Percentiles rank a stretch among this genome's conserved stretches.
Conservation (phyloP, 345 rosid species). For the Citrus trifoliata region DNA sequence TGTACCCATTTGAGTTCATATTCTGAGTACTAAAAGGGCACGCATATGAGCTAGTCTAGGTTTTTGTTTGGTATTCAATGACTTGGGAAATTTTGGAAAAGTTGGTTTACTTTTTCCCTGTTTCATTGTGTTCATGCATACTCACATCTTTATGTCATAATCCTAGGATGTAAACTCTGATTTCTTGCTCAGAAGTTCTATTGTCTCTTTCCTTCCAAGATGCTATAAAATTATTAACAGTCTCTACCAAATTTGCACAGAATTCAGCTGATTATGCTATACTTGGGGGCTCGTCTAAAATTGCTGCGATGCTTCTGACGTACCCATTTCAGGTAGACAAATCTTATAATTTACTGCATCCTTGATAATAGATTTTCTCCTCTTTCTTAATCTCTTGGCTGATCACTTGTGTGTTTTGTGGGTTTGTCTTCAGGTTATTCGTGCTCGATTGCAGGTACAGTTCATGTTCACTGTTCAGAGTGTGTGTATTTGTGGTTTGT, state of each 20-base stretch:
- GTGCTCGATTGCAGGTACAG: constrained; percentile 83
- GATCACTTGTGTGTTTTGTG: constrained; percentile 7
- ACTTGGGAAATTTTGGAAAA: not conserved
- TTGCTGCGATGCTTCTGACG: constrained; percentile 81
- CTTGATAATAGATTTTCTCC: not conserved
- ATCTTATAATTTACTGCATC: constrained; percentile 3
- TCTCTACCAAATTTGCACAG: constrained; percentile 29
- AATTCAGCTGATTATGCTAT: constrained; percentile 84
- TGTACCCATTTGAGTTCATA: not conserved
- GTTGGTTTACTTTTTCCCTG: not conserved
- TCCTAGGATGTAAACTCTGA: not conserved
- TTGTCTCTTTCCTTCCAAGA: not conserved
- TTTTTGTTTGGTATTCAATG: not conserved
- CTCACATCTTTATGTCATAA: not conserved
- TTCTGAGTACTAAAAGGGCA: not conserved
- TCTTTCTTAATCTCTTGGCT: not conserved
- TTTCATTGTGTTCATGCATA: not conserved
- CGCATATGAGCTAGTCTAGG: not conserved
- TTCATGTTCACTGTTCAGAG: not conserved
- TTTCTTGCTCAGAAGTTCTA: not conserved
- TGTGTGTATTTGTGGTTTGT: not conserved
- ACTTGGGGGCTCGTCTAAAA: constrained; percentile 85
- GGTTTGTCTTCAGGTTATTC: constrained; percentile 56
- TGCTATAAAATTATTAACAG: constrained; percentile 1
- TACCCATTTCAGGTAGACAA: constrained; percentile 77